phyloP scores from a whole-genome alignment of 805 yeast species.

The Candida silvicultrix region DNA sequence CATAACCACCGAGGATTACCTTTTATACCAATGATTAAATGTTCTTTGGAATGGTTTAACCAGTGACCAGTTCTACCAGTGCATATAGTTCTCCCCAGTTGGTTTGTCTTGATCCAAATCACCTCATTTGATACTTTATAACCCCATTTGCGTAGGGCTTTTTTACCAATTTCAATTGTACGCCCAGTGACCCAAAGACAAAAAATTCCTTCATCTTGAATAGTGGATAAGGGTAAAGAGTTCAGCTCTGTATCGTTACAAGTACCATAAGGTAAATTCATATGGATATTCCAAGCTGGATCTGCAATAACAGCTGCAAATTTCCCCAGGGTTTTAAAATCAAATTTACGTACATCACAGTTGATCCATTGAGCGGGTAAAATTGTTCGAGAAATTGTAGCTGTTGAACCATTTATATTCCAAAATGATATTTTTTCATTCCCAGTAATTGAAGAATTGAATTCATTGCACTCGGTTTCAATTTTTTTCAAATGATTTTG shows the following conservation, averaged over 20 bases:
- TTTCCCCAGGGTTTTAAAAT: conserved; percentile 67
- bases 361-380: conserved; percentile 79
- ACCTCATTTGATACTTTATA: conserved; percentile 72
- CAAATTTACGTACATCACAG: conserved; percentile 74
- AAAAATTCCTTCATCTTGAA: conserved; percentile 81
- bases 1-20: conserved; percentile 75
- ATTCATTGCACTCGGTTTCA: conserved; percentile 14
- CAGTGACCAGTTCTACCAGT: conserved; percentile 97
- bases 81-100: conserved; percentile 79
- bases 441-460: conserved; percentile 14
- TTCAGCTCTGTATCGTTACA: conserved; percentile 72
- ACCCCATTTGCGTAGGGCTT: conserved; percentile 77
- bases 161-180: conserved; percentile 82
- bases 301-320: conserved; percentile 84
- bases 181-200: conserved; percentile 95
- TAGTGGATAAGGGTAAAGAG: conserved; percentile 53
- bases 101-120: conserved; percentile 89
- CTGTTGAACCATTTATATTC: conserved; percentile 28
- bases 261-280: conserved; percentile 74
- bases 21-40: conserved; percentile 76
- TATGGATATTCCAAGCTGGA: conserved; percentile 96
- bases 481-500: conserved; percentile 20
- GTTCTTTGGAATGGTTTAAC: conserved; percentile 94
- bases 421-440: conserved; percentile 24
- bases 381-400: conserved; percentile 25